Evolutionary conservation across 1,139 yeast species (phyloP).

Genomic region (Tardiomyces depauwii): DNA sequence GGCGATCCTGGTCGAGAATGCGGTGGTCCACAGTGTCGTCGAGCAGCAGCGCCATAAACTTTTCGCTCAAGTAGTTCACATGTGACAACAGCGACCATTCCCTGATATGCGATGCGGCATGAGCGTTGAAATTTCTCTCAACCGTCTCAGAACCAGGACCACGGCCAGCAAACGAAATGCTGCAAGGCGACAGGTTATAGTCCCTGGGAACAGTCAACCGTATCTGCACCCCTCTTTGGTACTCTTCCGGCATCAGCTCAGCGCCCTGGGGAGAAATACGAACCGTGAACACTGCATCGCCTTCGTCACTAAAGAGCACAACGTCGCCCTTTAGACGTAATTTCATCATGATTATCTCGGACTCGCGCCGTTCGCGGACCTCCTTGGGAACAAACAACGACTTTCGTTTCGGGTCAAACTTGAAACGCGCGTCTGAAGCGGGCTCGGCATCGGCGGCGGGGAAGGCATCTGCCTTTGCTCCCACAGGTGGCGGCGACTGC

Average conservation of each 20-base stretch:
- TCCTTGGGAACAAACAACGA: neutral
- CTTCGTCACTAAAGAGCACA: too few relatives aligned
- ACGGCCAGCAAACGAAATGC: constrained; percentile 1
- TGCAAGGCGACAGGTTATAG: constrained; percentile 8
- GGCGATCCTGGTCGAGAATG: constrained; percentile 1
- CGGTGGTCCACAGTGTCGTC: constrained; percentile 2
- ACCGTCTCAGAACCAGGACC: constrained; percentile 9
- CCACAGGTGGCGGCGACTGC: neutral
- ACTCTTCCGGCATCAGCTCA: too few relatives aligned
- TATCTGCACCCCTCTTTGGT: neutral
- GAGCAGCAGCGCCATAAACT: constrained; percentile 15
- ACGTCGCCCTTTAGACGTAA: too few relatives aligned
- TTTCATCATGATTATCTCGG: neutral
- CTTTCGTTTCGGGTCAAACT: neutral
- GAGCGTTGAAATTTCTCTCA: constrained; percentile 21
- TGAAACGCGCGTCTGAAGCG: neutral
- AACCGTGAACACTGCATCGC: too few relatives aligned
- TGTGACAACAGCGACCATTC: constrained; percentile 22
- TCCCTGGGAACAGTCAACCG: constrained; percentile 17
- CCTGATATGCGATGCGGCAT: constrained; percentile 13
- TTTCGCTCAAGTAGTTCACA: constrained; percentile 19
- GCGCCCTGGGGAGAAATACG: too few relatives aligned
- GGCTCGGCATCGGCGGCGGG: neutral
- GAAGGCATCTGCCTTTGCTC: too few relatives aligned
- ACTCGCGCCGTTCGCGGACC: neutral